Conservation (phyloP, 2,329 filamentous ascomycete genomes). For the Hypoxylon sp. region DNA sequence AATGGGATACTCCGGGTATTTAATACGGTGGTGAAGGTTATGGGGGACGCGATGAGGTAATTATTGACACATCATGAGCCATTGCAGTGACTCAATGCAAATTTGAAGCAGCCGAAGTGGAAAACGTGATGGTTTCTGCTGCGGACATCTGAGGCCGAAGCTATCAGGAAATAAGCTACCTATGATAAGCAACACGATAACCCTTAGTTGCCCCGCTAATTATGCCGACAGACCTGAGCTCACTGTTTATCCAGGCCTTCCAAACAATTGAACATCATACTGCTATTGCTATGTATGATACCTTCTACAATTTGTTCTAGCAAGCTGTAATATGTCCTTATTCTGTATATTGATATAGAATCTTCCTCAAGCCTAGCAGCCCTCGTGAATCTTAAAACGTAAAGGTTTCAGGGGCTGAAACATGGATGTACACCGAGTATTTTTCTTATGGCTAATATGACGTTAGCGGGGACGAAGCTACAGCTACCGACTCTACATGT, state of each 20-base stretch:
- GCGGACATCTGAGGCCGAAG: slow-evolving; percentile 52
- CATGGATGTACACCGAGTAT: neutral
- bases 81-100: slow-evolving; percentile 50
- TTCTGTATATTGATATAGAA: neutral
- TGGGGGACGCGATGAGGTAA: slow-evolving; percentile 38
- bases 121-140: slow-evolving; percentile 53
- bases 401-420: slow-evolving; percentile 22
- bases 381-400: slow-evolving; percentile 1
- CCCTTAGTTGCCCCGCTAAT: slow-evolving; percentile 11
- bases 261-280: too few species aligned
- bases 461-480: slow-evolving; percentile 31
- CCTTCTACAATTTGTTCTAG: slow-evolving; percentile 4
- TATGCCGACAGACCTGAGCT: slow-evolving; percentile 1
- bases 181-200: slow-evolving; percentile 10
- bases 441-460: slow-evolving; percentile 27
- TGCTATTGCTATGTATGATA: too few species aligned
- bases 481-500: slow-evolving; percentile 19
- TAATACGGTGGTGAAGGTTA: slow-evolving; percentile 14
- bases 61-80: slow-evolving; percentile 47
- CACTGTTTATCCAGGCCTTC: neutral
- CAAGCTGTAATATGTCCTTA: neutral
- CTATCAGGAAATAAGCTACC: slow-evolving; percentile 18
- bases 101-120: slow-evolving; percentile 32
- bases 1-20: slow-evolving; percentile 9
- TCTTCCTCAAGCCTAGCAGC: neutral